phyloP scores from a whole-genome alignment of 2,329 filamentous ascomycete species.

The Waltergamsia citrina region DNA sequence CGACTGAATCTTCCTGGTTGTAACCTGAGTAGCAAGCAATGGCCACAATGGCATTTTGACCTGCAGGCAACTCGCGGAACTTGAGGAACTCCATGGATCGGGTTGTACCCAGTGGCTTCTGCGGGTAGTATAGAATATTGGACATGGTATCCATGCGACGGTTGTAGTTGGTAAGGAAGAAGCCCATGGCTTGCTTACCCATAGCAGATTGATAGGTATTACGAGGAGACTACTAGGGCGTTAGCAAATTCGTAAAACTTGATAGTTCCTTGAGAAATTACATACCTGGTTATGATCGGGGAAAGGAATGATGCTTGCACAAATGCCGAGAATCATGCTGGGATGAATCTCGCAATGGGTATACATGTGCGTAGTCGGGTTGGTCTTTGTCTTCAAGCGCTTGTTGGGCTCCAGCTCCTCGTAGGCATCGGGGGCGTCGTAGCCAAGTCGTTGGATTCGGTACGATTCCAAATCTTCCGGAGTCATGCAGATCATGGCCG shows the following conservation, averaged over 20 bases:
- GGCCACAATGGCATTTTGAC: constrained; percentile 96
- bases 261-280: constrained; percentile 2
- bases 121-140: constrained; percentile 97
- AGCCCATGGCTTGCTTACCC: constrained; percentile 99
- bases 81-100: constrained; percentile 98
- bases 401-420: constrained; percentile 63
- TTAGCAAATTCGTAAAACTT: background rate
- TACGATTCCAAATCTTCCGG: constrained; percentile 85
- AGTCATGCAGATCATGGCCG: constrained; percentile 98
- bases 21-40: constrained; percentile 97
- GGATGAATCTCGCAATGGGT: constrained; percentile 99
- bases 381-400: constrained; percentile 80
- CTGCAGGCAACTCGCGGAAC: constrained; percentile 92
- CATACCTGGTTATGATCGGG: constrained; percentile 90
- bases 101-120: constrained; percentile 93
- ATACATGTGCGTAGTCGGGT: constrained; percentile 81
- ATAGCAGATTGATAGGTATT: constrained; percentile 99
- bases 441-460: constrained; percentile 47
- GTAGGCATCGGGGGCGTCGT: constrained; percentile 39
- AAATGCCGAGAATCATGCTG: constrained; percentile 97
- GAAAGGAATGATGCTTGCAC: constrained; percentile 98
- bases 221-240: constrained; percentile 68
- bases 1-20: constrained; percentile 99
- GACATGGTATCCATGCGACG: constrained; percentile 99
- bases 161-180: constrained; percentile 94